Evolutionary conservation across 2,329 filamentous ascomycete genomes (phyloP).

Genomic region (Microsporum canis): DNA sequence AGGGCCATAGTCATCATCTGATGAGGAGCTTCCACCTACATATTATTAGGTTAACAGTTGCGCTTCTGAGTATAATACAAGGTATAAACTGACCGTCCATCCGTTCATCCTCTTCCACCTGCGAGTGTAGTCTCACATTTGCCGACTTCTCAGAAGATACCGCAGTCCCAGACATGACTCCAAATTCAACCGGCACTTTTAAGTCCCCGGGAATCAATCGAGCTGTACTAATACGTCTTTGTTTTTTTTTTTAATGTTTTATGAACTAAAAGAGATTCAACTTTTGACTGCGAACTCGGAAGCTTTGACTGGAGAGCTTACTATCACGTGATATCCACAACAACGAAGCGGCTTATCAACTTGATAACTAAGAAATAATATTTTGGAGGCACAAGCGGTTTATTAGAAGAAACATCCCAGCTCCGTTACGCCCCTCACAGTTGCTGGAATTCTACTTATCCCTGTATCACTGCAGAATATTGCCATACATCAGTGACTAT

Average conservation of each 20-base stretch:
- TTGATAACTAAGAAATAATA: not conserved
- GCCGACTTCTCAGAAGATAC: not conserved
- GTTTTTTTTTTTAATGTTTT: not conserved
- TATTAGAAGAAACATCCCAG: not conserved
- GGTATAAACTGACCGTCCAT: not conserved
- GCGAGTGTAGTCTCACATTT: slow-evolving; percentile 4
- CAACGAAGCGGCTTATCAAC: not conserved
- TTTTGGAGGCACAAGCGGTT: not conserved
- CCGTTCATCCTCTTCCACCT: slow-evolving; percentile 4
- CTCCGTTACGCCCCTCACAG: not conserved
- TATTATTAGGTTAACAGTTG: not conserved
- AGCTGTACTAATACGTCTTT: not conserved
- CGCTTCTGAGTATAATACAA: not conserved
- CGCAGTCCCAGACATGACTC: not conserved
- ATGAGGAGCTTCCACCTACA: slow-evolving; percentile 50
- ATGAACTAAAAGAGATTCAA: not conserved
- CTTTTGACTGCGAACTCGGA: not conserved
- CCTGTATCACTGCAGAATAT: not conserved
- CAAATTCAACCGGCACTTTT: not conserved
- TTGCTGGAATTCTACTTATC: not conserved
- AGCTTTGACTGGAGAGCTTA: not conserved
- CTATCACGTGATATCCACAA: not conserved
- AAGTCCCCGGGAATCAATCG: not conserved
- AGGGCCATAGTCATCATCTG: slow-evolving; percentile 87
- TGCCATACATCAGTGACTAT: slow-evolving; percentile 4